Conservation (phyloP, 2,329 filamentous ascomycete genomes). For the Neospermospora avenae region DNA sequence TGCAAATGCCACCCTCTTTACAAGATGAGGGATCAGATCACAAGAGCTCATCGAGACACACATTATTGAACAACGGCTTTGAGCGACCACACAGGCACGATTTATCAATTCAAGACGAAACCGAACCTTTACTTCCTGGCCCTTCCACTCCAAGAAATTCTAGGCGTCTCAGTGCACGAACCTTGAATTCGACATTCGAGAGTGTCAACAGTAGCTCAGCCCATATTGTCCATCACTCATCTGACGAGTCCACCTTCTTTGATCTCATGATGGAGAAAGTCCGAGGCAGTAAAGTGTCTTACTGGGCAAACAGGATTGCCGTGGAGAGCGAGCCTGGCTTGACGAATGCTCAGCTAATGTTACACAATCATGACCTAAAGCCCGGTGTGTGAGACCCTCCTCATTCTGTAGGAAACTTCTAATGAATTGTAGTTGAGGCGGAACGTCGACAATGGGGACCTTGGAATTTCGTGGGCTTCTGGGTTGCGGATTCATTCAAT, state of each 20-base stretch:
- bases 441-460: slow-evolving; percentile 77
- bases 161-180: slow-evolving; percentile 17
- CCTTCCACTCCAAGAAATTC: slow-evolving; percentile 9
- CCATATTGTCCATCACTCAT: slow-evolving; percentile 17
- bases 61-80: background rate
- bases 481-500: slow-evolving; percentile 82
- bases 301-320: slow-evolving; percentile 55
- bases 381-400: slow-evolving; percentile 40
- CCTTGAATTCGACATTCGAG: slow-evolving; percentile 11
- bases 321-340: slow-evolving; percentile 75
- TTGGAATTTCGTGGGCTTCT: slow-evolving; percentile 87
- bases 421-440: slow-evolving; percentile 58
- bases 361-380: slow-evolving; percentile 81
- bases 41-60: background rate
- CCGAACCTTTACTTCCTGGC: slow-evolving; percentile 22
- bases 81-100: background rate
- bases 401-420: slow-evolving; percentile 23
- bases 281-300: slow-evolving; percentile 25
- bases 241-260: slow-evolving; percentile 37
- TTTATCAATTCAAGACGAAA: slow-evolving; percentile 14
- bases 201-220: background rate
- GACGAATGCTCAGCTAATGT: slow-evolving; percentile 75
- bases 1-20: background rate
- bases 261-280: slow-evolving; percentile 40
- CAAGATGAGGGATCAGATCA: slow-evolving; percentile 11